Evolutionary conservation across 2,329 filamentous ascomycete species (phyloP).

Genomic region (Xylaria sp.): DNA sequence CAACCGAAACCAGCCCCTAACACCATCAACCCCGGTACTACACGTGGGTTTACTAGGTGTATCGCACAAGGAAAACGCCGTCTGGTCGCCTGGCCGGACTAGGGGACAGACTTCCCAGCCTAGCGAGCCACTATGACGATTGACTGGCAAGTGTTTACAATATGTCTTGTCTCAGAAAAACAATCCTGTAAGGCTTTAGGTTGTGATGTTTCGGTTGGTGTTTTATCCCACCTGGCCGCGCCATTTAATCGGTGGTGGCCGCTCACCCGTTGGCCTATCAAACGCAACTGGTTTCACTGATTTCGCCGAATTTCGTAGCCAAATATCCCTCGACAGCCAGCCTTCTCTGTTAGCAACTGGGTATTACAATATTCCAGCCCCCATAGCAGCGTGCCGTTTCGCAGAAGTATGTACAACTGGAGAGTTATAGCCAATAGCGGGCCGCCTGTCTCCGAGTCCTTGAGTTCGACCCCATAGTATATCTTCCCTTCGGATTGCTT

Average conservation of each 20-base stretch:
- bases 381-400: background rate
- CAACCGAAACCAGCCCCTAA: conserved; percentile 22
- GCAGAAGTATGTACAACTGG: background rate
- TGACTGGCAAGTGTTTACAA: background rate
- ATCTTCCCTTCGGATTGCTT: conserved; percentile 24
- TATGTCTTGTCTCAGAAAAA: background rate
- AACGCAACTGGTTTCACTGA: conserved; percentile 27
- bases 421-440: too few relatives aligned
- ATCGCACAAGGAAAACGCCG: background rate
- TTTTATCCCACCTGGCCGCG: background rate
- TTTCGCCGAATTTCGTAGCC: background rate
- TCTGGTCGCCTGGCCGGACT: background rate
- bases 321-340: background rate
- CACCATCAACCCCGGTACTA: background rate
- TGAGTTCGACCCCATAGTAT: background rate
- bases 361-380: background rate
- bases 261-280: conserved; percentile 14
- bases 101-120: too few relatives aligned
- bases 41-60: conserved; percentile 21
- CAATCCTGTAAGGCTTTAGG: background rate
- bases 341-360: background rate
- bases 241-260: background rate
- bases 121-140: background rate
- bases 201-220: conserved; percentile 2
- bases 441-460: too few relatives aligned